Base-by-base conservation (phyloP, 2,329 filamentous ascomycete genomes). In the Zarea fungicola region DNA sequence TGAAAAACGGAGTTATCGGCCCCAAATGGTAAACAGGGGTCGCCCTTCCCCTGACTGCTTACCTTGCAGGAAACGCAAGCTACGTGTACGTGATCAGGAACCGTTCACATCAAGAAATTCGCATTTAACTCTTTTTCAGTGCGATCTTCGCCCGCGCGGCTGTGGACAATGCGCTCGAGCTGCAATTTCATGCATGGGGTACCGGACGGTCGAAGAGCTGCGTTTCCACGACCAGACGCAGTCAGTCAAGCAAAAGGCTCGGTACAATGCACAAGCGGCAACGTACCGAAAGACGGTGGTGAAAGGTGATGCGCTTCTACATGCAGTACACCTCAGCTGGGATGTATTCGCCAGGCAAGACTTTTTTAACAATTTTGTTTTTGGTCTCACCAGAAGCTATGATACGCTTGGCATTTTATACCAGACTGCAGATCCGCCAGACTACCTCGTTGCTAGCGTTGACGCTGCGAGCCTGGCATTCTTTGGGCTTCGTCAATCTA, bases 141-240 rank as follows among this genome's bases (percentile, higher is more conserved):
- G 58, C 14, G 58, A 60, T 43, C 50, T 60, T 1, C 47, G 47
- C 18, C 34, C 23, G 4, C 42, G 42, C 34, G 48, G 52, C 28
- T 61, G 59, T 25, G 59, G 59, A 16, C 59, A 61, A 41, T 62
- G 60, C 37, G 25, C 43, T 4, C 52, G 60, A 14, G 59, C 58
- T 5, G 46, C 36, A 8, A 45, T 62, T n/a, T 9, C 39, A 9
- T 62, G 59, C n/a, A 52, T 52, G 28, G 60, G 60, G 18, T 61
- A 60, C 29, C 58, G 57, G 4, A 54, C 60, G 9, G 52, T 55
- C 6, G 36, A 54, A 5, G 55, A 55, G 10, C 48, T 62, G 23
- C 42, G 58, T 18, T 57, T 61, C 34, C 58, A 52, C 9, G 55
- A 59, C 43, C 52, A 62, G 34, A 60, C 56, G 8, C 39, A 32